Base-by-base conservation (phyloP, 1,284 basidiomycete genomes). In the Dichomitus squalens region DNA sequence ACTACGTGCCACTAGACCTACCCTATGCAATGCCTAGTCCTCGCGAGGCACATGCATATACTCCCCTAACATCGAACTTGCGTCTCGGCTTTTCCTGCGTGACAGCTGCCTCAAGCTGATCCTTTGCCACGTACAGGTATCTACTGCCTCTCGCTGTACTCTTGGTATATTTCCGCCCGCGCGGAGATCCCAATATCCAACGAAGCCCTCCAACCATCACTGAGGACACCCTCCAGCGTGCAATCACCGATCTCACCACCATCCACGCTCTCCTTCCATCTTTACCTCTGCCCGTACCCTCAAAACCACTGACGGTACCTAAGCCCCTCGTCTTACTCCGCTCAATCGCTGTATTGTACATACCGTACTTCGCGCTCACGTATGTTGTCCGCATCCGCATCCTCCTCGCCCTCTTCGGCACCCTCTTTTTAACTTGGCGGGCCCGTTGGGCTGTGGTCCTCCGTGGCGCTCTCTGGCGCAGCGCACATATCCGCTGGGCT, bases 401-500 rank as follows among this genome's bases (percentile, higher is more conserved):
- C 59, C 71, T 88, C 39, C 59, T 89, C 49, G 88, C 81, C 36
- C 59, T 88, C 56, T 53, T 72, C 3, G 89, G 90, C 23, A 85
- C 87, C 2, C 46, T 85, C 44, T 3, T 87, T 9, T 71, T 92
- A 51, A 78, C 80, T 7, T 84, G 83, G 74, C 82, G 83, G 52
- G 86, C 91, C 0, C 86, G 85, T 6, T 92, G 87, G 82, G 80
- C 80, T 0, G 64, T 68, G 48, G 73, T 85, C 41, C 70, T 86
- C 53, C 79, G 86, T 27, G 72, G 76, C 1, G 76, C 77, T 2
- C 72, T 92, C 52, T 80, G 79, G 71, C 79, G 82, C 36, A 91
- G 86, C 65, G 88, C 90, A 14, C 85, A 84, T 73, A 65, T 90
- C 60, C 83, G 87, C 55, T 87, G 87, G 81, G 68, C 74, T 2